A percentile compares a stretch with the other conserved stretches of the same genome.
Evolutionary conservation across 441 rosid species (phyloP).

Genomic region (Dalechampia spathulata): DNA sequence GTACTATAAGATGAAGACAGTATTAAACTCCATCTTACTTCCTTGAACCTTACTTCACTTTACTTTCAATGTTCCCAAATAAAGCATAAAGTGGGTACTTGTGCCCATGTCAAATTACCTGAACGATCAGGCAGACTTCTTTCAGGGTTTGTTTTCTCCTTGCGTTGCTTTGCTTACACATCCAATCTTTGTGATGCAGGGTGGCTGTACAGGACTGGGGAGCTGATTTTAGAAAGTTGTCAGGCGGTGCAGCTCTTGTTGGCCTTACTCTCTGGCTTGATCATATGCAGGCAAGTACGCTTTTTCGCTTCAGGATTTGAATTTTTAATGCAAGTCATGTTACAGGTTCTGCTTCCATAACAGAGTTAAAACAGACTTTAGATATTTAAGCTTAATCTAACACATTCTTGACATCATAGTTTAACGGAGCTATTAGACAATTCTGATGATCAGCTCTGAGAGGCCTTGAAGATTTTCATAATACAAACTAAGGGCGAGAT

Average conservation of each 20-base stretch:
- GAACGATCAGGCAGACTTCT: neutral
- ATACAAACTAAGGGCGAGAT: neutral
- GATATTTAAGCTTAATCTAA: no score
- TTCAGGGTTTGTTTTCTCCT: neutral
- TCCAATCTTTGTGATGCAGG: slow-evolving; percentile 40
- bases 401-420: neutral
- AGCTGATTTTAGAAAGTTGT: slow-evolving; percentile 87
- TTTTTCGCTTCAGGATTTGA: neutral
- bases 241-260: slow-evolving; percentile 96
- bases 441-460: neutral
- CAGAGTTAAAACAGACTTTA: no score
- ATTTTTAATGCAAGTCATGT: no score
- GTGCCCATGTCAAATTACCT: neutral
- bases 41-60: no score
- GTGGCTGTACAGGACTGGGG: slow-evolving; percentile 97
- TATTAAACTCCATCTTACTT: no score
- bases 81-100: neutral
- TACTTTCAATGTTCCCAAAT: no score
- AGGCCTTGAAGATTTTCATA: neutral
- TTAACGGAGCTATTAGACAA: neutral
- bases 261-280: slow-evolving; percentile 96
- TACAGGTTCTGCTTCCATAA: no score
- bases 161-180: slow-evolving; percentile 4
- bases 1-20: no score
- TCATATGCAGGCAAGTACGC: slow-evolving; percentile 74